These are phyloP conservation scores for Geotrichum carabidarum DNA, from an alignment of 1,139 yeast species.

Conservation along the genomic window DNA sequence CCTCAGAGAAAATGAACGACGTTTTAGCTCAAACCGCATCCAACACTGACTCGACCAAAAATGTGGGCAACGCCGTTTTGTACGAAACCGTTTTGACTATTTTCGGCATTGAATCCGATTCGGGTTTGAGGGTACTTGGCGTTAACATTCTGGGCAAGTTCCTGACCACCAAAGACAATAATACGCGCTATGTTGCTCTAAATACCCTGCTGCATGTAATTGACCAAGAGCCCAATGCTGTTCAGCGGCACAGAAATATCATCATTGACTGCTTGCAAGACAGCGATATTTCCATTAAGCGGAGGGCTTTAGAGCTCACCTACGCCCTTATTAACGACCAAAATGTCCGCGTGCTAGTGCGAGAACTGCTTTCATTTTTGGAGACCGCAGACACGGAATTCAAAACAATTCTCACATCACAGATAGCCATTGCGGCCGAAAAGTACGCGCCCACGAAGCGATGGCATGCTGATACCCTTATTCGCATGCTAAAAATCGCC, in stretches of 20 bases:
- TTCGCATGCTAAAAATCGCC: slow-evolving; percentile 65
- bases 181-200: slow-evolving; percentile 87
- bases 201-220: slow-evolving; percentile 80
- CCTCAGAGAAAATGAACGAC: slow-evolving; percentile 71
- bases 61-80: slow-evolving; percentile 76
- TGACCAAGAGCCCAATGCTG: slow-evolving; percentile 82
- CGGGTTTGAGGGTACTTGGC: slow-evolving; percentile 75
- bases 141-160: slow-evolving; percentile 86
- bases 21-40: slow-evolving; percentile 86
- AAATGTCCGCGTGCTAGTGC: slow-evolving; percentile 71
- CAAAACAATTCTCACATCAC: slow-evolving; percentile 64
- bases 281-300: slow-evolving; percentile 83
- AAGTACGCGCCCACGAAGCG: slow-evolving; percentile 62
- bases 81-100: slow-evolving; percentile 89
- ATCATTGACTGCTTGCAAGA: slow-evolving; percentile 82
- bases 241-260: slow-evolving; percentile 84
- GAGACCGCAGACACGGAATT: slow-evolving; percentile 65
- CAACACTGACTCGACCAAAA: slow-evolving; percentile 70
- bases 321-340: slow-evolving; percentile 84
- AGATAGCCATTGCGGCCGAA: slow-evolving; percentile 65
- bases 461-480: slow-evolving; percentile 83
- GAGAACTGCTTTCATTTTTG: slow-evolving; percentile 72
- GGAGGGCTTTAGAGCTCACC: slow-evolving; percentile 86
- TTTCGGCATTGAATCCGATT: slow-evolving; percentile 72
- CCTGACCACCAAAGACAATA: slow-evolving; percentile 76